Conservation (phyloP, 257 asterid genomes). For the Capsicum baccatum region DNA sequence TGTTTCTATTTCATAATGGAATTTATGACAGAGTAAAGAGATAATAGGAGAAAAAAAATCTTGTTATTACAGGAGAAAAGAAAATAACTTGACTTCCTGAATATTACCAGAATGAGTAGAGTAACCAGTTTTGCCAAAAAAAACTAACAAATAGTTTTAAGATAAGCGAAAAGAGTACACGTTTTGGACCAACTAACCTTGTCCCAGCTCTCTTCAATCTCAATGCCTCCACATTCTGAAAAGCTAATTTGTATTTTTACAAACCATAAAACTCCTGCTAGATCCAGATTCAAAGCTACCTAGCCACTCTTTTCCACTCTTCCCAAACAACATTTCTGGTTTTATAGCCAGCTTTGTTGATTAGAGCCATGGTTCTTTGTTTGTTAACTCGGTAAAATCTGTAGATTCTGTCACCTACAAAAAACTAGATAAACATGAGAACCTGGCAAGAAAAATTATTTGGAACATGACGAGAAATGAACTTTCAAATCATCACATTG, state of each 20-base stretch:
- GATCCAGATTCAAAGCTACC: constrained; percentile 81
- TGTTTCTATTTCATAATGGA: too few relatives aligned
- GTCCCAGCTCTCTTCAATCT: constrained; percentile 96
- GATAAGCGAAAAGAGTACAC: neutral
- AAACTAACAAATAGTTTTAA: constrained; percentile 7
- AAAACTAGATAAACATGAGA: constrained; percentile 6
- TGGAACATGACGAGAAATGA: neutral
- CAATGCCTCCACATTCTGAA: constrained; percentile 96
- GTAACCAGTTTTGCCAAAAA: neutral
- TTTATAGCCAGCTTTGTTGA: constrained; percentile 87
- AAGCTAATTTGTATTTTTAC: constrained; percentile 86
- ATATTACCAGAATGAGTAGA: neutral
- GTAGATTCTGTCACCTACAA: constrained; percentile 70
- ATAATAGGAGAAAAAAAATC: too few relatives aligned
- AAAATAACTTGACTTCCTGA: neutral
- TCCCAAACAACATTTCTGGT: constrained; percentile 94
- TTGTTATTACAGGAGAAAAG: too few relatives aligned
- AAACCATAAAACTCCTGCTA: constrained; percentile 84
- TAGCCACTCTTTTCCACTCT: constrained; percentile 93
- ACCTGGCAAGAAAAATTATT: neutral
- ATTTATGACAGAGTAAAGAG: too few relatives aligned
- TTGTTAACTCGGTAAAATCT: constrained; percentile 76
- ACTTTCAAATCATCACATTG: neutral
- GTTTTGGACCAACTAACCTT: constrained; percentile 55
- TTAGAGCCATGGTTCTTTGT: constrained; percentile 89